Conservation (phyloP, 306 rosid species). For the Prunus padus region DNA sequence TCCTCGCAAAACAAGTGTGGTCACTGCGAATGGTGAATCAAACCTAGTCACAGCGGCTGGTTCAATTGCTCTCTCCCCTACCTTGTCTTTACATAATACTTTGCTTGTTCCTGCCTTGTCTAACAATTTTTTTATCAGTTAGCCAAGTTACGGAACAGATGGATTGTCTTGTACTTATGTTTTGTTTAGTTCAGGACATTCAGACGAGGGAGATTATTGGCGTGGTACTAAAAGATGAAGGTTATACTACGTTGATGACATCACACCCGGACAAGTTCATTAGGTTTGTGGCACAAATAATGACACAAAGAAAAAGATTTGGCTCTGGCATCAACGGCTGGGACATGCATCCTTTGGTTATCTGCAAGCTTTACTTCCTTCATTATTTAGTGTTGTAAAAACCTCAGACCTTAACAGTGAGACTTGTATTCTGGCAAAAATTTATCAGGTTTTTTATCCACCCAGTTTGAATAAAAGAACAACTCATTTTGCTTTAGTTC, state of each 20-base stretch:
- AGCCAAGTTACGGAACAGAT: neutral
- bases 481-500: neutral
- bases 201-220: no score
- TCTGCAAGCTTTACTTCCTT: neutral
- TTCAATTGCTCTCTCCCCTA: neutral
- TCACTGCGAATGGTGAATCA: neutral
- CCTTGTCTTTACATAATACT: neutral
- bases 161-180: neutral
- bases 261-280: no score
- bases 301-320: no score
- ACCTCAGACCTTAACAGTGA: no score
- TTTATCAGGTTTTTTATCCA: neutral
- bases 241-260: no score
- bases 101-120: neutral
- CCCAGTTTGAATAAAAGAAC: no score
- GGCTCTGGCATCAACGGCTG: no score
- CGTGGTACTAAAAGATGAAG: no score
- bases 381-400: neutral
- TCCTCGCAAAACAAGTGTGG: neutral
- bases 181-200: no score
- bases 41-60: no score
- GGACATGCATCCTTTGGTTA: neutral
- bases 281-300: no score
- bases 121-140: neutral
- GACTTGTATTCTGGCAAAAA: no score